Evolutionary conservation across 139 green algal genomes (phyloP).

Genomic region (Asterochloris erici): DNA sequence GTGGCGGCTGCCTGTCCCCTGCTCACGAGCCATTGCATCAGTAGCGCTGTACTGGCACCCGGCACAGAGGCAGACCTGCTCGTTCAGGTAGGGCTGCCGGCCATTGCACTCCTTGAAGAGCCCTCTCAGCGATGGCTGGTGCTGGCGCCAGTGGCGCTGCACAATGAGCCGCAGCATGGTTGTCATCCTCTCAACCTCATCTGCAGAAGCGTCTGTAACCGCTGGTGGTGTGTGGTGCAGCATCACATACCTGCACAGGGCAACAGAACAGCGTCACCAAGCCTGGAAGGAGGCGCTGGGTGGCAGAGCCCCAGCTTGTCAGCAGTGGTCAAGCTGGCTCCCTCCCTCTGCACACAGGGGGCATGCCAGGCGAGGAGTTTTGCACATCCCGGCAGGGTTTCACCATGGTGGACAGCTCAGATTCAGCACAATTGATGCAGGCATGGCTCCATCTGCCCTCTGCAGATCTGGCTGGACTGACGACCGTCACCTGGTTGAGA

Average conservation of each 20-base stretch:
- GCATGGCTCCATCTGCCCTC: too few relatives aligned
- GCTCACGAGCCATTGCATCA: neutral
- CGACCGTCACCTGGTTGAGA: too few relatives aligned
- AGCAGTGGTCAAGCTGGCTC: neutral
- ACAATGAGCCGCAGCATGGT: conserved; percentile 17
- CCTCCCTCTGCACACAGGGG: too few relatives aligned
- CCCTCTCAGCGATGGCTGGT: neutral
- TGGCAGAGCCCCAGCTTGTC: neutral
- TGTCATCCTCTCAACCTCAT: neutral
- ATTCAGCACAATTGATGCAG: too few relatives aligned
- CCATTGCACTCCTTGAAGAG: neutral
- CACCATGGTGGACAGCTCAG: too few relatives aligned
- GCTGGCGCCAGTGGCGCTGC: conserved; percentile 8
- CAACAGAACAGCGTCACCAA: neutral
- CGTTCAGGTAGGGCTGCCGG: conserved; percentile 8
- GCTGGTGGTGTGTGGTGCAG: conserved; percentile 5
- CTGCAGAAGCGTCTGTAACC: conserved; percentile 4
- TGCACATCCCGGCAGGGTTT: too few relatives aligned
- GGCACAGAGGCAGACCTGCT: neutral
- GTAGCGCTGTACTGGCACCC: neutral
- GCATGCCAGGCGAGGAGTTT: too few relatives aligned
- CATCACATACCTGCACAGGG: neutral
- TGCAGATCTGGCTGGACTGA: too few relatives aligned
- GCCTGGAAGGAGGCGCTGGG: neutral
- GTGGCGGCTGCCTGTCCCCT: neutral